phyloP scores from a whole-genome alignment of 805 yeast species.

The Candida parachauliodes region DNA sequence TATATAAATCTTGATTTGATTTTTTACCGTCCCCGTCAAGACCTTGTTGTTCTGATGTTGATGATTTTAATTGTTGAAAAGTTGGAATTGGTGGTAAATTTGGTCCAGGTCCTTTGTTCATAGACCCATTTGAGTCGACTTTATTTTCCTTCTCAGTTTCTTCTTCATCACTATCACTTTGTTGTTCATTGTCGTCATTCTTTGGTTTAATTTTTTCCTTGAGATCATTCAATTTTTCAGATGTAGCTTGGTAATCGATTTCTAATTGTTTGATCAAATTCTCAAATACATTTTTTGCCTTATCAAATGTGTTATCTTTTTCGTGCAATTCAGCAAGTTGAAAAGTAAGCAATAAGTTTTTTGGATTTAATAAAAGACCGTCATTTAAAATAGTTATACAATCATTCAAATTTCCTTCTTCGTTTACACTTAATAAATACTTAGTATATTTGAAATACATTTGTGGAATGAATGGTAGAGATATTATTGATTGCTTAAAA shows the following conservation, averaged over 20 bases:
- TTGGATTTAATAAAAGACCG: constrained; percentile 64
- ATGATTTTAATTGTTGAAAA: neutral
- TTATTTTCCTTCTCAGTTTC: constrained; percentile 11
- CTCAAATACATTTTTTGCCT: constrained; percentile 49
- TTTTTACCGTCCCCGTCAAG: constrained; percentile 10
- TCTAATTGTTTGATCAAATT: constrained; percentile 46
- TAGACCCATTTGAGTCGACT: constrained; percentile 1
- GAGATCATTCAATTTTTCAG: constrained; percentile 16
- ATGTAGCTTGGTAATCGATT: constrained; percentile 28
- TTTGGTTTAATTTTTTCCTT: constrained; percentile 16
- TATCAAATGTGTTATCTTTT: constrained; percentile 45
- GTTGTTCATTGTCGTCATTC: constrained; percentile 10
- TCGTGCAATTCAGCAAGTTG: constrained; percentile 71
- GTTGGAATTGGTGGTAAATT: constrained; percentile 5
- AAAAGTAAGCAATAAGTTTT: constrained; percentile 62
- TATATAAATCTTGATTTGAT: constrained; percentile 10
- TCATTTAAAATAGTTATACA: constrained; percentile 48
- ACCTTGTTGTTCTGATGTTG: constrained; percentile 5
- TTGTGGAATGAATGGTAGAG: constrained; percentile 64
- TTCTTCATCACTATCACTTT: constrained; percentile 8
- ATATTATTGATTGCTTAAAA: constrained; percentile 64
- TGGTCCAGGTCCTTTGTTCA: constrained; percentile 4
- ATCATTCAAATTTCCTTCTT: constrained; percentile 37
- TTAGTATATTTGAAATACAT: constrained; percentile 67
- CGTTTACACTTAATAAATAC: constrained; percentile 28